These are phyloP conservation scores for Phragmites australis DNA, from an alignment of 176 grass and related monocot genomes.

Conservation along the genomic window DNA sequence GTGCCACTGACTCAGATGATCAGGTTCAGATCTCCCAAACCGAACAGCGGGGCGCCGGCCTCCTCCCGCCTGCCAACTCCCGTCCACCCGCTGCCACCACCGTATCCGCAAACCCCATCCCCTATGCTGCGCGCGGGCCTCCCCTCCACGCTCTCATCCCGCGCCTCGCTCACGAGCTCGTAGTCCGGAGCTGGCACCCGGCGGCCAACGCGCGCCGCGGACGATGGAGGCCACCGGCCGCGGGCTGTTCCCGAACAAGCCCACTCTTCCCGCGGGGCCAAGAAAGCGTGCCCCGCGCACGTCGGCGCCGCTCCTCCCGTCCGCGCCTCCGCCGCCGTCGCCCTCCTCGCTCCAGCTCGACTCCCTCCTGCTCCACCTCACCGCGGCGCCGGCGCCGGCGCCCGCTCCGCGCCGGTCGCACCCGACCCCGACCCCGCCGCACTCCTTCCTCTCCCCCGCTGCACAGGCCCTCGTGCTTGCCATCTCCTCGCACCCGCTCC, in stretches of 20 bases:
- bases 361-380: slow-evolving; percentile 72
- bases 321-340: slow-evolving; percentile 42
- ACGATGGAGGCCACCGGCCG: slow-evolving; percentile 68
- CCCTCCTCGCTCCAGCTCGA: slow-evolving; percentile 56
- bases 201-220: not conserved
- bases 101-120: slow-evolving; percentile 46
- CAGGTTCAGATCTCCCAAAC: slow-evolving; percentile 5
- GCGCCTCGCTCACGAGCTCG: not conserved
- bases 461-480: slow-evolving; percentile 24
- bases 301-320: slow-evolving; percentile 28
- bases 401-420: slow-evolving; percentile 5
- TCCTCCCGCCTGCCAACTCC: slow-evolving; percentile 35
- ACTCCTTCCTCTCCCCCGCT: slow-evolving; percentile 43
- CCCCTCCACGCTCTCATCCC: not conserved
- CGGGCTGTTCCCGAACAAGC: slow-evolving; percentile 61
- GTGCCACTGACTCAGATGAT: not conserved
- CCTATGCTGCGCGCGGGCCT: not conserved
- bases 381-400: slow-evolving; percentile 25
- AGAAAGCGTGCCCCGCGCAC: not conserved
- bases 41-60: not conserved
- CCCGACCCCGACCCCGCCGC: slow-evolving; percentile 28
- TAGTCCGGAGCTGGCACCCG: not conserved
- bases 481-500: slow-evolving; percentile 24
- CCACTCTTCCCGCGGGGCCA: slow-evolving; percentile 45
- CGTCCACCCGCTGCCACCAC: slow-evolving; percentile 55